These are phyloP conservation scores for Dipodascus geniculatus DNA, from an alignment of 805 yeast genomes.

Conservation along the genomic window DNA sequence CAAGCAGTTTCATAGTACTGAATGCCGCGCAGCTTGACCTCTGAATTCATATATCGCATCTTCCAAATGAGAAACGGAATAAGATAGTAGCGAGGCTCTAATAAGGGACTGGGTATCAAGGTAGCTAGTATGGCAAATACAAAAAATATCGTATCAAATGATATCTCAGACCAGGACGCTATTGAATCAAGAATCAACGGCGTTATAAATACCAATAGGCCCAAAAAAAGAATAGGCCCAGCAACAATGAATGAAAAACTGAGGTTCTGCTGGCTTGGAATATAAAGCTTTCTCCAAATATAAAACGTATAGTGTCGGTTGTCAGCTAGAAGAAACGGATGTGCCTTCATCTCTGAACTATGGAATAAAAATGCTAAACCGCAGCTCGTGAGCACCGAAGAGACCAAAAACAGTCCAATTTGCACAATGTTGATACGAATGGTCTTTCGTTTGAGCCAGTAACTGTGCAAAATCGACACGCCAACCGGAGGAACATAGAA, in stretches of 20 bases:
- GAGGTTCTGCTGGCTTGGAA: conserved; percentile 22
- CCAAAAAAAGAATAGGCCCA: conserved; percentile 53
- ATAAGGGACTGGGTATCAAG: conserved; percentile 78
- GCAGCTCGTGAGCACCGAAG: background rate
- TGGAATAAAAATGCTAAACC: conserved; percentile 11
- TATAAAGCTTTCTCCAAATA: conserved; percentile 56
- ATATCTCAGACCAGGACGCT: conserved; percentile 25
- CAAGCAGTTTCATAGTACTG: conserved; percentile 46
- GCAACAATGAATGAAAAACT: conserved; percentile 24
- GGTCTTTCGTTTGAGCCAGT: background rate
- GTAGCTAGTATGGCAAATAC: conserved; percentile 44
- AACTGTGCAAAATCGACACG: conserved; percentile 24
- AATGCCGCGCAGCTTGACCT: conserved; percentile 23
- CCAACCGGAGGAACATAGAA: conserved; percentile 68
- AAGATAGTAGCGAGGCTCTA: conserved; percentile 90
- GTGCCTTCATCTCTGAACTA: conserved; percentile 44
- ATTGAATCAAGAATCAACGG: conserved; percentile 25
- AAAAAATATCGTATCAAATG: conserved; percentile 29
- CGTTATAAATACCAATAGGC: conserved; percentile 35
- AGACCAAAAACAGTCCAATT: background rate
- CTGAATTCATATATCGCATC: conserved; percentile 30
- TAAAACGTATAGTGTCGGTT: conserved; percentile 91
- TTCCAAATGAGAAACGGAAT: conserved; percentile 73
- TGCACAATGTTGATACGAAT: conserved; percentile 3
- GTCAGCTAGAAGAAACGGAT: conserved; percentile 87